phyloP scores from a whole-genome alignment of 1,284 basidiomycete genomes.

The Papiliotrema flavescens region DNA sequence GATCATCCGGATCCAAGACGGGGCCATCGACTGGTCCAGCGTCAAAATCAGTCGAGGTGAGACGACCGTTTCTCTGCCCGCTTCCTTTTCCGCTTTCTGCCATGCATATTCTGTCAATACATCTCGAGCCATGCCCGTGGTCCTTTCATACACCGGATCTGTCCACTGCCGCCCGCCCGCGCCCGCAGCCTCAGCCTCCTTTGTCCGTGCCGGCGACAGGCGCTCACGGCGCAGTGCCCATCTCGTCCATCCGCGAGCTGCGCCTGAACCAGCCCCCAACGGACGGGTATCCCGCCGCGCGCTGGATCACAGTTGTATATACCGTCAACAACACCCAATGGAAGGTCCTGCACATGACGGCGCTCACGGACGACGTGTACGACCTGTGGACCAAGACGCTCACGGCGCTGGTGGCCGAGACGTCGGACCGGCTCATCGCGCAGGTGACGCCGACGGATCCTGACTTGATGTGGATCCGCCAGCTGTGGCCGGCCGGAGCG shows the following conservation, averaged over 20 bases:
- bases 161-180: too few relatives aligned
- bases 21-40: slow-evolving; percentile 74
- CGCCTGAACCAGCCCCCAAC: slow-evolving; percentile 70
- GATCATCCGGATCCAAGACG: slow-evolving; percentile 72
- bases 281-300: slow-evolving; percentile 51
- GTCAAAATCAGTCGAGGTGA: slow-evolving; percentile 69
- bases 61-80: slow-evolving; percentile 38
- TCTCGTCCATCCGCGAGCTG: slow-evolving; percentile 88
- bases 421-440: slow-evolving; percentile 31
- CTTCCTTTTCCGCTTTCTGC: neutral
- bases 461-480: slow-evolving; percentile 42
- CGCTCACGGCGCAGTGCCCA: slow-evolving; percentile 60
- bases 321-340: slow-evolving; percentile 60
- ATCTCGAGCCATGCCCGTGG: too few relatives aligned
- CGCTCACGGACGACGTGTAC: slow-evolving; percentile 66
- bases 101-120: neutral
- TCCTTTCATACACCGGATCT: too few relatives aligned
- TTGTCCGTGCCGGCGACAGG: neutral
- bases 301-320: slow-evolving; percentile 54
- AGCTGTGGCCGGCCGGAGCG: slow-evolving; percentile 41
- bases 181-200: neutral
- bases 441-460: slow-evolving; percentile 39
- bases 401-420: slow-evolving; percentile 44
- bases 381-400: slow-evolving; percentile 54
- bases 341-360: slow-evolving; percentile 89